Base-by-base conservation (phyloP, 2,329 filamentous ascomycete genomes). In the Dactylellina sp. region DNA sequence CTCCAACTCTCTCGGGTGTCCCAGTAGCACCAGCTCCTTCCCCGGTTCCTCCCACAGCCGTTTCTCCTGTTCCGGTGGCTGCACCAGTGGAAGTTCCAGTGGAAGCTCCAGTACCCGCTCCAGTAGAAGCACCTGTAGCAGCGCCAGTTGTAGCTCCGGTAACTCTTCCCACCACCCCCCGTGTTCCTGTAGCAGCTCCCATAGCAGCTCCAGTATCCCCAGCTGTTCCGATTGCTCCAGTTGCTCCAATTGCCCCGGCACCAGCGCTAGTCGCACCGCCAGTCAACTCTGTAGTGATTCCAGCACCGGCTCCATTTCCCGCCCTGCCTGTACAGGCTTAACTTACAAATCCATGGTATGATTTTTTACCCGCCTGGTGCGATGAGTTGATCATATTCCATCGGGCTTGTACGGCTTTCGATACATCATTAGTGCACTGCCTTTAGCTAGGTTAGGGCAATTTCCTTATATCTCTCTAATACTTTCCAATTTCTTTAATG, bases 361-460 rank as follows among this genome's bases (percentile, higher is more conserved):
- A 40, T 59, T 57, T 32, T 59, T 68, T 60, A 68, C 63, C 63
- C 63, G 63, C 63, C 56, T 37, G 63, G 56, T 68, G 63, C 63
- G 63, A 68, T 39, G 63, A 68, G 63, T 68, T 68, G 53, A 59
- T 55, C 62, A 39, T 32, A 11, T 20, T 22, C 50, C 16, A 20
- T 50, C 32, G 20, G 53, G n/a, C 16, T 57, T 39, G 1, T 6
- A 28, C 32, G 24, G 1, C 11, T 52, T 16, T 7, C 12, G 14
- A 35, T 52, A 16, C 20, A 20, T 35, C 14, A 7, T 35, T 25
- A 35, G 28, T 52, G 49, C 37, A 4, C 32, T 55, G 28, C 32
- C 50, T 55, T 55, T 55, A 35, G n/a, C 28, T 53, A 53, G 49
- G 49, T 39, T 53, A 40, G 50, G 35, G 40, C 50, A 7, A 14